Evolutionary conservation across 495 filamentous ascomycete genomes (phyloP).

Genomic region (Hypoxylon perforatum): DNA sequence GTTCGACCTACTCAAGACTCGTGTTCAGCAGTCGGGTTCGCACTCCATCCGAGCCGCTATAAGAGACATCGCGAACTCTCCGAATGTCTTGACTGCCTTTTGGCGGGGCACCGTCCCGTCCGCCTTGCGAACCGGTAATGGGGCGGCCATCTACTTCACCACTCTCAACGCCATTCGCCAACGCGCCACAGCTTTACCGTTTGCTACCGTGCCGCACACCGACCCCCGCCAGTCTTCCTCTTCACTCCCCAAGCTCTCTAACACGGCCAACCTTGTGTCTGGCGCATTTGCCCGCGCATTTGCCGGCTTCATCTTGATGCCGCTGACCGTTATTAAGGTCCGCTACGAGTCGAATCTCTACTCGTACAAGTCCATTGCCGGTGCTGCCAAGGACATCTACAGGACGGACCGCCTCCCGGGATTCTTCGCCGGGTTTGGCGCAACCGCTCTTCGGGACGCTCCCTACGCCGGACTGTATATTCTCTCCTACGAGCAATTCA

Average conservation of each 20-base stretch:
- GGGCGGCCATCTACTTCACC: conserved; percentile 94
- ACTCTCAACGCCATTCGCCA: conserved; percentile 84
- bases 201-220: conserved; percentile 44
- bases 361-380: conserved; percentile 78
- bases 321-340: conserved; percentile 95
- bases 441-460: conserved; percentile 91
- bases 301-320: conserved; percentile 94
- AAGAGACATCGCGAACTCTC: conserved; percentile 71
- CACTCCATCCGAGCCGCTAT: conserved; percentile 75
- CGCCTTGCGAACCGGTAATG: conserved; percentile 90
- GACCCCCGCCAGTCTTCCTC: conserved; percentile 61
- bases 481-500: conserved; percentile 90
- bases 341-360: conserved; percentile 91
- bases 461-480: conserved; percentile 97
- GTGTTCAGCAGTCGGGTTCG: conserved; percentile 81
- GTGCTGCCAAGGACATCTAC: conserved; percentile 80
- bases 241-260: conserved; percentile 83
- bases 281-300: conserved; percentile 85
- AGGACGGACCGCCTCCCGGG: conserved; percentile 79
- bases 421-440: conserved; percentile 93
- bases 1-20: conserved; percentile 95
- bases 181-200: conserved; percentile 65
- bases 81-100: conserved; percentile 70
- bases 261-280: conserved; percentile 84
- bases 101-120: conserved; percentile 96